These are phyloP conservation scores for Phytophthora syringae DNA, from an alignment of 352 stramenopile genomes.

Conservation along the genomic window DNA sequence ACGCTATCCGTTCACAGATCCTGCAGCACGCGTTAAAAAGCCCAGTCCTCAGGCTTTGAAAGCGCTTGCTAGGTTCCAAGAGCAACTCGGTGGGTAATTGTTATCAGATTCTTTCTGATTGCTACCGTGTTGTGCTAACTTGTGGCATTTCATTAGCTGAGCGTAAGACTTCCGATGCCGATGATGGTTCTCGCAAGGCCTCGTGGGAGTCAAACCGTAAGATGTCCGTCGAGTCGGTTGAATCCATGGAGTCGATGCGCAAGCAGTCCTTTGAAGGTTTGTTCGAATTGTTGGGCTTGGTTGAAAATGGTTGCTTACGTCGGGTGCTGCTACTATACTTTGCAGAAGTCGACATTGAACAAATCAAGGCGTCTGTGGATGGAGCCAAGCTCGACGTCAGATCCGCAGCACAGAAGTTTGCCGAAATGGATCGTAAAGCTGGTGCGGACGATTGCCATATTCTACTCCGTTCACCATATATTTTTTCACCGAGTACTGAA, in stretches of 20 bases:
- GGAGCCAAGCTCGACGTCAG: constrained; percentile 53
- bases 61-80: constrained; percentile 62
- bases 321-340: constrained; percentile 26
- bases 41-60: constrained; percentile 51
- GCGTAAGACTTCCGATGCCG: constrained; percentile 42
- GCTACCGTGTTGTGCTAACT: not conserved
- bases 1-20: constrained; percentile 73
- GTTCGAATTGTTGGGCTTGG: not conserved
- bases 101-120: not conserved
- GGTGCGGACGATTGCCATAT: constrained; percentile 34
- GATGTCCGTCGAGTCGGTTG: constrained; percentile 47
- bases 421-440: constrained; percentile 68
- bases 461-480: not conserved
- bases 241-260: constrained; percentile 37
- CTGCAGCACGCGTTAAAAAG: constrained; percentile 44
- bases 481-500: constrained; percentile 2
- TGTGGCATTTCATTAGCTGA: constrained; percentile 8
- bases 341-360: constrained; percentile 56
- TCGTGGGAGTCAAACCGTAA: constrained; percentile 45
- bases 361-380: constrained; percentile 68
- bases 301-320: constrained; percentile 25
- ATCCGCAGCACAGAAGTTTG: constrained; percentile 66
- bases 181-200: constrained; percentile 39
- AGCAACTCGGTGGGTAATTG: constrained; percentile 51
- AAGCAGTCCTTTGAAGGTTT: constrained; percentile 51